Evolutionary conservation across 176 grass and related monocot species (phyloP).

Genomic region (Triticum urartu): DNA sequence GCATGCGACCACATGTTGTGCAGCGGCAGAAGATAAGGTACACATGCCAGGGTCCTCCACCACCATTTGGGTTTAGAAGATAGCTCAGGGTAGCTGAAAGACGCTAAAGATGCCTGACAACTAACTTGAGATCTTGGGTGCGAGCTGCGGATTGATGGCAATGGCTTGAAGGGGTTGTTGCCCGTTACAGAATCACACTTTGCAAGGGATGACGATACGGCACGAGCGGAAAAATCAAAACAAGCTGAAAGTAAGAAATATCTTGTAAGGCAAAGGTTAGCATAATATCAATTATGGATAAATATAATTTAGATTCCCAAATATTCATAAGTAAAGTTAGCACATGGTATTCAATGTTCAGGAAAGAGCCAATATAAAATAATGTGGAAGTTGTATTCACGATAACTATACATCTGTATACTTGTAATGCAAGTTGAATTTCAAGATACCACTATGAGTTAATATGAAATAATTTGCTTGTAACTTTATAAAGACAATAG

Average conservation of each 20-base stretch:
- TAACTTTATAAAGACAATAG: background rate
- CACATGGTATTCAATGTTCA: background rate
- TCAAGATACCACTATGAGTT: background rate
- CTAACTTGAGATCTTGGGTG: conserved; percentile 29
- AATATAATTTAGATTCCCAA: background rate
- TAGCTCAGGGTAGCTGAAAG: conserved; percentile 67
- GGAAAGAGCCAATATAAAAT: background rate
- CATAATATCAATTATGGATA: background rate
- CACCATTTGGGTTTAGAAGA: conserved; percentile 81
- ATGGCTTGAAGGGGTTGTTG: conserved; percentile 34
- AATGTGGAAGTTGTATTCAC: background rate
- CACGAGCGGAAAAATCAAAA: background rate
- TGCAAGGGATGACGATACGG: background rate
- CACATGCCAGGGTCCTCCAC: conserved; percentile 71
- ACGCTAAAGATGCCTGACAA: conserved; percentile 50
- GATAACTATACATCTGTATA: conserved; percentile 9
- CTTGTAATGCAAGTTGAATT: background rate
- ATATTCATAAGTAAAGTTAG: background rate
- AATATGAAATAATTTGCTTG: background rate
- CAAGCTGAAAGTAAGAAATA: conserved; percentile 47
- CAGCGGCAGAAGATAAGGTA: conserved; percentile 81
- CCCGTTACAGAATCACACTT: conserved; percentile 32
- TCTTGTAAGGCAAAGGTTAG: background rate
- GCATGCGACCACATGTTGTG: conserved; percentile 86
- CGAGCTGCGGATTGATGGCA: background rate